Percentiles rank a stretch among this genome's conserved stretches.
Evolutionary conservation across 129 eudicot species (phyloP).

Genomic region (Calendula officinalis): DNA sequence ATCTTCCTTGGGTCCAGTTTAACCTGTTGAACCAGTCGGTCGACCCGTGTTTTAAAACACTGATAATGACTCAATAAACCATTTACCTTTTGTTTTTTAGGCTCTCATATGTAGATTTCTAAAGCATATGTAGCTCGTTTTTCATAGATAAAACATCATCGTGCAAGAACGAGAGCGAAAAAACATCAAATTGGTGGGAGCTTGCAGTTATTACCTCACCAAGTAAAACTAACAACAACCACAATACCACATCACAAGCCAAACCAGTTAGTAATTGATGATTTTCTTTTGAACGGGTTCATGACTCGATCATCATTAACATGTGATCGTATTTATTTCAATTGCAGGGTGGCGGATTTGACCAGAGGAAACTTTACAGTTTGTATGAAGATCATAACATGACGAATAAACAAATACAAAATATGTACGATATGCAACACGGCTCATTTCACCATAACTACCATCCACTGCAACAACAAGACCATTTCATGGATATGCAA

Average conservation of each 20-base stretch:
- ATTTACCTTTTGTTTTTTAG: too few relatives aligned
- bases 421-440: slow-evolving; percentile 36
- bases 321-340: background rate
- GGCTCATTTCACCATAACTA: slow-evolving; percentile 38
- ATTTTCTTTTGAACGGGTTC: background rate
- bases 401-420: slow-evolving; percentile 52
- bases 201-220: slow-evolving; percentile 67
- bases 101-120: too few relatives aligned
- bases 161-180: slow-evolving; percentile 38
- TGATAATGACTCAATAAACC: too few relatives aligned
- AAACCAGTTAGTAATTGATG: slow-evolving; percentile 44
- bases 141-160: background rate
- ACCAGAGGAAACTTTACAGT: slow-evolving; percentile 66
- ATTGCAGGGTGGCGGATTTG: slow-evolving; percentile 73
- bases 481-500: slow-evolving; percentile 50
- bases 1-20: too few relatives aligned
- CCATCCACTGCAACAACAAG: slow-evolving; percentile 16
- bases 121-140: background rate
- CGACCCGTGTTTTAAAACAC: too few relatives aligned
- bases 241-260: slow-evolving; percentile 26
- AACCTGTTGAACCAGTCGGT: too few relatives aligned
- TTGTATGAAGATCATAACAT: slow-evolving; percentile 67
- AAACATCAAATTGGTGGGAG: slow-evolving; percentile 79
- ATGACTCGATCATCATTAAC: background rate
- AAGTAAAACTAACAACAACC: slow-evolving; percentile 37